A percentile compares a stretch with the other conserved stretches of the same genome.
Evolutionary conservation across 2,329 filamentous ascomycete species (phyloP).

Genomic region (Aspergillus sp.): DNA sequence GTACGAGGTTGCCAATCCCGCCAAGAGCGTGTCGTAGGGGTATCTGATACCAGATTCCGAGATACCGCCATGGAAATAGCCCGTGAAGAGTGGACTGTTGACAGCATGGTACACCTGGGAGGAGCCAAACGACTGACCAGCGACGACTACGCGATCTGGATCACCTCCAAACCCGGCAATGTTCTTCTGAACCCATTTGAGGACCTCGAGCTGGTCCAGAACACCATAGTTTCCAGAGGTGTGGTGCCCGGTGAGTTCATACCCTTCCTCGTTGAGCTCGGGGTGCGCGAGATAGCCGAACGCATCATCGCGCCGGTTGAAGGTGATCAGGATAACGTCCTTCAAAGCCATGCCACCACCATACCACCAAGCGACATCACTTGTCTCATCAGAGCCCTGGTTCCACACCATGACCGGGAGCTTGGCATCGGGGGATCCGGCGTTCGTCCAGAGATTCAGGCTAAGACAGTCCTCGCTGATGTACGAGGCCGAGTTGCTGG

Average conservation of each 20-base stretch:
- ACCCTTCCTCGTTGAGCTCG: constrained; percentile 25
- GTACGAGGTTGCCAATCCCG: constrained; percentile 30
- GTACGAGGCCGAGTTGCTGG: constrained; percentile 10
- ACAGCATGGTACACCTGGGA: constrained; percentile 31
- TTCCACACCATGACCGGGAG: constrained; percentile 32
- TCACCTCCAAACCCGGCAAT: constrained; percentile 56
- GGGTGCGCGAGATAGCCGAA: constrained; percentile 28
- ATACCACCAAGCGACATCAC: constrained; percentile 23
- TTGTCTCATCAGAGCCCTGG: constrained; percentile 27
- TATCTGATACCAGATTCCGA: constrained; percentile 30
- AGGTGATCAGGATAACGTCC: constrained; percentile 28
- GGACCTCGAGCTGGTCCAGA: constrained; percentile 53
- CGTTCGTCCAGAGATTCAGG: constrained; percentile 31
- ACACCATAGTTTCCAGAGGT: constrained; percentile 39
- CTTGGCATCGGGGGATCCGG: constrained; percentile 18
- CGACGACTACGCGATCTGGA: constrained; percentile 47
- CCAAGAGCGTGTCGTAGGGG: constrained; percentile 27
- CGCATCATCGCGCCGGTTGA: constrained; percentile 27
- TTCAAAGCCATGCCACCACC: constrained; percentile 30
- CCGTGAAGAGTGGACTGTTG: constrained; percentile 29
- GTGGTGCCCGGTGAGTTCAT: constrained; percentile 20
- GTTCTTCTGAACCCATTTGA: constrained; percentile 46
- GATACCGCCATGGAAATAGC: constrained; percentile 31
- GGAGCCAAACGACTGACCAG: constrained; percentile 29
- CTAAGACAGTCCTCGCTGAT: constrained; percentile 35